Evolutionary conservation across 805 yeast genomes (phyloP).

Genomic region (Wickerhamiella shivajii): DNA sequence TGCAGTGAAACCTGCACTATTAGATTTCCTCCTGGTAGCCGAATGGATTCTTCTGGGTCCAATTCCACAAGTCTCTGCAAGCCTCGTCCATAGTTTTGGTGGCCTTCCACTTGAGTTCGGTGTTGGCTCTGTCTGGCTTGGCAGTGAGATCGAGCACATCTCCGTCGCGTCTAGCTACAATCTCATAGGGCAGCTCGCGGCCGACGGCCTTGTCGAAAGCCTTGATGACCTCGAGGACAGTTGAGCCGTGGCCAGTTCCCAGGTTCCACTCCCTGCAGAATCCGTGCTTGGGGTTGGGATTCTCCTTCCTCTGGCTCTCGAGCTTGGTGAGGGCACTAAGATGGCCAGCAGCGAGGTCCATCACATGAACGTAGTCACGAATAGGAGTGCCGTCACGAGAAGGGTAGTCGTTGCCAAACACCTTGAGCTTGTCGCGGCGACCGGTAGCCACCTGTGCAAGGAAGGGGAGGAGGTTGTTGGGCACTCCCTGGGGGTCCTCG

Average conservation of each 20-base stretch:
- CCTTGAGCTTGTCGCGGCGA: slow-evolving; percentile 46
- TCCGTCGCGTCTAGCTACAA: slow-evolving; percentile 56
- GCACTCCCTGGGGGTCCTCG: slow-evolving; percentile 66
- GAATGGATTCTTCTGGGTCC: slow-evolving; percentile 55
- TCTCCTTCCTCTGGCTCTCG: slow-evolving; percentile 17
- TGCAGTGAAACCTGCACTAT: too few species aligned
- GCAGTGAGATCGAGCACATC: slow-evolving; percentile 69
- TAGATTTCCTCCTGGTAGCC: slow-evolving; percentile 40
- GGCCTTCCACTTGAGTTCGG: slow-evolving; percentile 53
- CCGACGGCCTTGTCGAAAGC: slow-evolving; percentile 57
- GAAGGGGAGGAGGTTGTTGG: slow-evolving; percentile 61
- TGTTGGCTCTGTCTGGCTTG: slow-evolving; percentile 47
- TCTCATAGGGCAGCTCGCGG: slow-evolving; percentile 44
- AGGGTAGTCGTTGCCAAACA: slow-evolving; percentile 59
- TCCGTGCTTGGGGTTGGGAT: slow-evolving; percentile 26
- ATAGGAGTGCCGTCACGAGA: slow-evolving; percentile 70
- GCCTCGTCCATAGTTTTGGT: slow-evolving; percentile 42
- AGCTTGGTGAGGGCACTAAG: slow-evolving; percentile 53
- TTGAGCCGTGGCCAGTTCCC: slow-evolving; percentile 69
- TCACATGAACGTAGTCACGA: slow-evolving; percentile 68
- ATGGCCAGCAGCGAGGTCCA: slow-evolving; percentile 68
- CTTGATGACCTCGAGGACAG: slow-evolving; percentile 55
- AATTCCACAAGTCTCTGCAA: slow-evolving; percentile 61
- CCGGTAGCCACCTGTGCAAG: slow-evolving; percentile 69
- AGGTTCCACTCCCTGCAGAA: slow-evolving; percentile 66